Conservation (phyloP, 208 protist species). For the Vickermania spadyakhi region DNA sequence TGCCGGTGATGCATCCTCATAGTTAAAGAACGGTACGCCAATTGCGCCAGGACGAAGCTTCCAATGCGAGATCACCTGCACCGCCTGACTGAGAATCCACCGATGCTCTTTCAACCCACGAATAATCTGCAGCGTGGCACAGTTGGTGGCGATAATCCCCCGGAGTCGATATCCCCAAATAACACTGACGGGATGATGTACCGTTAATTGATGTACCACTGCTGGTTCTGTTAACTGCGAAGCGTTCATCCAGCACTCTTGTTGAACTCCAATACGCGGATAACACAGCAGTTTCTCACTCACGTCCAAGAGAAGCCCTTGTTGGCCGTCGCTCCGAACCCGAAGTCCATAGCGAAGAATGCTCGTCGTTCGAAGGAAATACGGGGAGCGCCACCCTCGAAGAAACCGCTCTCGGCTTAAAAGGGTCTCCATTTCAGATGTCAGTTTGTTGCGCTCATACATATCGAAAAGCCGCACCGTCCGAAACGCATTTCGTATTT, state of each 20-base stretch:
- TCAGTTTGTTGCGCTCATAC: background rate
- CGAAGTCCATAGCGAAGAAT: conserved; percentile 15
- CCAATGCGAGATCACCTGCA: background rate
- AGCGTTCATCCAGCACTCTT: conserved; percentile 61
- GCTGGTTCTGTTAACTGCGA: conserved; percentile 50
- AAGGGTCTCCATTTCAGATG: background rate
- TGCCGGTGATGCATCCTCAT: conserved; percentile 4
- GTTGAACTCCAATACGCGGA: background rate
- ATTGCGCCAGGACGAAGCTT: background rate
- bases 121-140: conserved; percentile 35
- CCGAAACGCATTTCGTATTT: background rate
- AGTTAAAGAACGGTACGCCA: conserved; percentile 2
- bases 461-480: conserved; percentile 1
- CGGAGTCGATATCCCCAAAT: conserved; percentile 21
- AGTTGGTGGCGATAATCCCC: conserved; percentile 14
- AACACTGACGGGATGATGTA: conserved; percentile 27
- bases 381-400: conserved; percentile 21
- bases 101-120: conserved; percentile 3
- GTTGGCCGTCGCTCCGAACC: conserved; percentile 15
- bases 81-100: conserved; percentile 4
- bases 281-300: conserved; percentile 9
- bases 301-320: conserved; percentile 6
- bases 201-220: conserved; percentile 26
- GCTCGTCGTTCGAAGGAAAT: conserved; percentile 19
- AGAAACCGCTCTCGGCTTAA: conserved; percentile 30